Evolutionary conservation across 2,329 filamentous ascomycete genomes (phyloP).

Genomic region (Claviceps spartinae): DNA sequence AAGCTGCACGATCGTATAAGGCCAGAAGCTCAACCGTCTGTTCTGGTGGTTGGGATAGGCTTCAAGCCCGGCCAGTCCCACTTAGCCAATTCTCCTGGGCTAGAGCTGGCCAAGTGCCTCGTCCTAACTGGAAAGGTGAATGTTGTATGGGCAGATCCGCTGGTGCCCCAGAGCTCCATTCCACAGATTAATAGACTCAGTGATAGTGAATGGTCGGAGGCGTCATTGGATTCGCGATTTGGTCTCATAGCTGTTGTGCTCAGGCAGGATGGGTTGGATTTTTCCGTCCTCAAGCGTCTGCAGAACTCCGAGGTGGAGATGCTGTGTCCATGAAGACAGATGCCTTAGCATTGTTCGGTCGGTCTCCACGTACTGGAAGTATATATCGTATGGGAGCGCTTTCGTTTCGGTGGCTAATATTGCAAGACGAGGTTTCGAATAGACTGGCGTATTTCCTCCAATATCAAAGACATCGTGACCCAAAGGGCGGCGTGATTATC

Average conservation of each 20-base stretch:
- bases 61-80: constrained; percentile 37
- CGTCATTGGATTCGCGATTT: constrained; percentile 23
- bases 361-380: neutral
- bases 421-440: too few relatives aligned
- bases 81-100: constrained; percentile 32
- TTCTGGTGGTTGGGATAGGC: constrained; percentile 33
- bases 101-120: constrained; percentile 26
- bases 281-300: constrained; percentile 22
- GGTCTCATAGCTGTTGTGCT: constrained; percentile 30
- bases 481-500: too few relatives aligned
- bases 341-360: neutral
- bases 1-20: constrained; percentile 12
- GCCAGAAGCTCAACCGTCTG: constrained; percentile 11
- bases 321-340: constrained; percentile 19
- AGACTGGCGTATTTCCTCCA: too few relatives aligned
- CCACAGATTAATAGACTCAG: constrained; percentile 25
- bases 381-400: neutral
- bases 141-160: constrained; percentile 30
- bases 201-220: constrained; percentile 24
- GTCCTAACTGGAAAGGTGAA: constrained; percentile 23
- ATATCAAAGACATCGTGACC: too few relatives aligned
- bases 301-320: constrained; percentile 22
- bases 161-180: constrained; percentile 28
- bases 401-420: too few relatives aligned
- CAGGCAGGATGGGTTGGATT: constrained; percentile 28